These are phyloP conservation scores for Pythium brachiatum DNA, from an alignment of 352 stramenopile species.

Conservation along the genomic window DNA sequence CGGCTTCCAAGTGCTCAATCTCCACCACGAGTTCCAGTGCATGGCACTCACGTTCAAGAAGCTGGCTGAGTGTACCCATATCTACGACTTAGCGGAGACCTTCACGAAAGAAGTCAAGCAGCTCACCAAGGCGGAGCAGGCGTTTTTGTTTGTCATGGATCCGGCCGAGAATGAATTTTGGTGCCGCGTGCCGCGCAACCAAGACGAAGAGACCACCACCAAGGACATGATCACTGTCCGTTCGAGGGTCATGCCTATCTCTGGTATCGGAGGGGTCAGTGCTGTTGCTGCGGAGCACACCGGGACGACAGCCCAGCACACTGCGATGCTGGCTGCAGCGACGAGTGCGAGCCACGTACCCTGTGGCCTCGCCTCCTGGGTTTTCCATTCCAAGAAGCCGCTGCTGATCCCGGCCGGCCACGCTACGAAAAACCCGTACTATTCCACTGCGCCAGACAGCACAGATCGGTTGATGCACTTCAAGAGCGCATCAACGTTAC, in stretches of 20 bases:
- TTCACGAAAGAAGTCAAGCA: constrained; percentile 46
- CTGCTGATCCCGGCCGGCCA: constrained; percentile 55
- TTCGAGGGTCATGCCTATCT: constrained; percentile 26
- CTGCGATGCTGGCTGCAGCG: constrained; percentile 14
- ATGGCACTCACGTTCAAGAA: constrained; percentile 53
- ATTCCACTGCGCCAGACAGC: constrained; percentile 50
- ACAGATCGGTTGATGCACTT: constrained; percentile 57
- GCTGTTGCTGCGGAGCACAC: constrained; percentile 28
- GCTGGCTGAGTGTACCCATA: constrained; percentile 46
- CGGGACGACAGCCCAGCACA: constrained; percentile 10
- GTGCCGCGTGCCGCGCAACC: constrained; percentile 45
- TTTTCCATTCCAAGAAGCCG: constrained; percentile 64
- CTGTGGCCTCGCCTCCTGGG: constrained; percentile 60
- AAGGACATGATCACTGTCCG: constrained; percentile 32
- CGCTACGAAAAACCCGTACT: constrained; percentile 44
- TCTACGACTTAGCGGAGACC: constrained; percentile 59
- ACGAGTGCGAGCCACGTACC: constrained; percentile 12
- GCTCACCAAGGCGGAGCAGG: constrained; percentile 57
- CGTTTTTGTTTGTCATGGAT: constrained; percentile 66
- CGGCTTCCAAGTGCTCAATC: constrained; percentile 47
- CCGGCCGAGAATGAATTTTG: constrained; percentile 76
- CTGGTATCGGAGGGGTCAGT: constrained; percentile 24
- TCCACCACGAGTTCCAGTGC: constrained; percentile 62
- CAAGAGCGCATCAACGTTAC: constrained; percentile 54
- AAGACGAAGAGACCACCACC: neutral